Conservation (phyloP, 345 rosid species). For the Heritiera fomes region DNA sequence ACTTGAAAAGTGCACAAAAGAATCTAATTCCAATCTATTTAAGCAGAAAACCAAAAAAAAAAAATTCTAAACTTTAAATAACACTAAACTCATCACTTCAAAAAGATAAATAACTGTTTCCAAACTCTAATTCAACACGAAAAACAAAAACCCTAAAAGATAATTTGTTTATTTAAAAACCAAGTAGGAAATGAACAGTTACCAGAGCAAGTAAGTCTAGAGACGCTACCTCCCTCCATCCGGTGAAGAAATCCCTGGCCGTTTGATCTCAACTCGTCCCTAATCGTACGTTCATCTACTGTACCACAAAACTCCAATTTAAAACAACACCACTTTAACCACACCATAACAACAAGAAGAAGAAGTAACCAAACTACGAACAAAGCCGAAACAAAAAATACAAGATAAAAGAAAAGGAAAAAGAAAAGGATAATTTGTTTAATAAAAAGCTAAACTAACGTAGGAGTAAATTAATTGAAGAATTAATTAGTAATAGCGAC, state of each 20-base stretch:
- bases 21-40: conserved; percentile 9
- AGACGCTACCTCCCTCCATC: conserved; percentile 99
- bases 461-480: background rate
- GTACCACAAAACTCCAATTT: conserved; percentile 29
- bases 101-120: background rate
- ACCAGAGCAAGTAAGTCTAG: conserved; percentile 87
- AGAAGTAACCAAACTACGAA: conserved; percentile 5
- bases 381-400: background rate
- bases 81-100: conserved; percentile 20
- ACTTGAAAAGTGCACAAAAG: background rate
- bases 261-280: conserved; percentile 60
- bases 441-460: conserved; percentile 14
- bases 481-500: conserved; percentile 24
- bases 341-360: background rate
- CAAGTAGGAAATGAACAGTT: conserved; percentile 65
- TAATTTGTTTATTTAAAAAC: conserved; percentile 24
- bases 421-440: conserved; percentile 9
- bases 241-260: conserved; percentile 67
- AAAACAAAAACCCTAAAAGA: conserved; percentile 13
- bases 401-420: background rate
- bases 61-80: background rate
- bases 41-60: background rate
- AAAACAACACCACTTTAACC: conserved; percentile 11
- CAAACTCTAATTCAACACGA: conserved; percentile 18
- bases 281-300: conserved; percentile 66